Conservation (phyloP, 2,329 filamentous ascomycete genomes). For the Botrytis galanthina region DNA sequence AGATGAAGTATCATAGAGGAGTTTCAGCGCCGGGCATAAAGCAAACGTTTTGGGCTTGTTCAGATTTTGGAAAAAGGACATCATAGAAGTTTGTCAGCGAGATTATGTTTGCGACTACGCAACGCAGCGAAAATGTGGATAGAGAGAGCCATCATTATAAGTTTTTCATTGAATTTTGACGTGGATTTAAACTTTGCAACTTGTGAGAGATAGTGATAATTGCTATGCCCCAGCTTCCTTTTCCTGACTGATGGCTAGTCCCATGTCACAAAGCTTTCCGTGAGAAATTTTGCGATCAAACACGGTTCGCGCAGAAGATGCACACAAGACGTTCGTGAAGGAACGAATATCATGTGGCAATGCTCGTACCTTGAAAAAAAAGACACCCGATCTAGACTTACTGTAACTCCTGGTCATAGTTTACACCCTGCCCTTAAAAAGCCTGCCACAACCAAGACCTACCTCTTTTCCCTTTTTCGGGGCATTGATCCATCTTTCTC, state of each 20-base stretch:
- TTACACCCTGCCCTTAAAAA: not conserved
- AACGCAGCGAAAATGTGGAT: not conserved
- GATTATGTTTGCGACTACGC: constrained; percentile 4
- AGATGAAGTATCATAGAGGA: not conserved
- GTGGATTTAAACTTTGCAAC: not conserved
- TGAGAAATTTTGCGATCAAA: not conserved
- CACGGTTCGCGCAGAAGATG: not conserved
- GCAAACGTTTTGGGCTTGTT: not conserved
- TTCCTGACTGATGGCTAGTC: not conserved
- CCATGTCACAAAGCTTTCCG: not conserved
- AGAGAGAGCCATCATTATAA: not conserved
- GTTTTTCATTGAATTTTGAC: not conserved
- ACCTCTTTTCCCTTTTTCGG: not conserved
- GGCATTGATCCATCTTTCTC: not conserved
- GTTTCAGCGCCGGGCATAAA: not conserved
- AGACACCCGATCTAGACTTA: not conserved
- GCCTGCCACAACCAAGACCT: not conserved
- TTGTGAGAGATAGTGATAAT: not conserved
- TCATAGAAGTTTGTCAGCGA: not conserved
- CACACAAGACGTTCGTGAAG: not conserved
- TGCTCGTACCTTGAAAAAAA: not conserved
- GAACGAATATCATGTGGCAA: not conserved
- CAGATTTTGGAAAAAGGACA: not conserved
- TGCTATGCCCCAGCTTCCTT: not conserved
- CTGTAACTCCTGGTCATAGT: not conserved